Conservation (phyloP, 1,284 basidiomycete genomes). For the Pseudozyma sp. region DNA sequence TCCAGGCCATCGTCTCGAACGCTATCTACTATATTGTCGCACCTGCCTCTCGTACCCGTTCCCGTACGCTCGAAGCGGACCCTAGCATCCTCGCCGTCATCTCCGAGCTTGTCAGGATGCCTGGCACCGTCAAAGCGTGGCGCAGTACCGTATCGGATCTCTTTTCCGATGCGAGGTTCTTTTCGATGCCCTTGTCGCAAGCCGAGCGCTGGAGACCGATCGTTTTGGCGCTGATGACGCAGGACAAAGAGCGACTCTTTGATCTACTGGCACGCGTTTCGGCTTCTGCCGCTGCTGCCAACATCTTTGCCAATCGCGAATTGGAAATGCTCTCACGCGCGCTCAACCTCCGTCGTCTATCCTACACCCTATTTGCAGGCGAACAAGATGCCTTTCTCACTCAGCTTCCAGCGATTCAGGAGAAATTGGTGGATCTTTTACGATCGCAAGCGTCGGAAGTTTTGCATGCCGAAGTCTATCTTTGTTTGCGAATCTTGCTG, state of each 20-base stretch:
- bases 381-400: slow-evolving; percentile 90
- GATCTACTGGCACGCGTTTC: slow-evolving; percentile 76
- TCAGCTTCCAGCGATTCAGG: slow-evolving; percentile 91
- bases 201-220: slow-evolving; percentile 81
- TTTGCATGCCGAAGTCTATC: slow-evolving; percentile 87
- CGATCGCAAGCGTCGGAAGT: slow-evolving; percentile 80
- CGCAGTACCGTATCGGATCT: slow-evolving; percentile 81
- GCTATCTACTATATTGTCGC: slow-evolving; percentile 86
- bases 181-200: slow-evolving; percentile 77
- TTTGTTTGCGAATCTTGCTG: slow-evolving; percentile 90
- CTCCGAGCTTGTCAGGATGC: slow-evolving; percentile 80
- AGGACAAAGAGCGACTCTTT: slow-evolving; percentile 85
- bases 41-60: slow-evolving; percentile 78
- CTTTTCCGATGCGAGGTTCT: slow-evolving; percentile 86
- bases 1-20: slow-evolving; percentile 81
- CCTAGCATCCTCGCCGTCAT: slow-evolving; percentile 75
- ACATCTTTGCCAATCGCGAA: slow-evolving; percentile 96
- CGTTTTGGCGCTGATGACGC: slow-evolving; percentile 82
- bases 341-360: slow-evolving; percentile 85
- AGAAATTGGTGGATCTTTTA: slow-evolving; percentile 93
- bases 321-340: slow-evolving; percentile 91
- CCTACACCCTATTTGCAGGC: slow-evolving; percentile 84
- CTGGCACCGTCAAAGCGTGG: slow-evolving; percentile 87
- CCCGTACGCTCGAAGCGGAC: slow-evolving; percentile 69
- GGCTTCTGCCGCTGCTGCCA: slow-evolving; percentile 81